These are phyloP conservation scores for Aspergillus sp. DNA, from an alignment of 2,329 filamentous ascomycete genomes.

Conservation along the genomic window DNA sequence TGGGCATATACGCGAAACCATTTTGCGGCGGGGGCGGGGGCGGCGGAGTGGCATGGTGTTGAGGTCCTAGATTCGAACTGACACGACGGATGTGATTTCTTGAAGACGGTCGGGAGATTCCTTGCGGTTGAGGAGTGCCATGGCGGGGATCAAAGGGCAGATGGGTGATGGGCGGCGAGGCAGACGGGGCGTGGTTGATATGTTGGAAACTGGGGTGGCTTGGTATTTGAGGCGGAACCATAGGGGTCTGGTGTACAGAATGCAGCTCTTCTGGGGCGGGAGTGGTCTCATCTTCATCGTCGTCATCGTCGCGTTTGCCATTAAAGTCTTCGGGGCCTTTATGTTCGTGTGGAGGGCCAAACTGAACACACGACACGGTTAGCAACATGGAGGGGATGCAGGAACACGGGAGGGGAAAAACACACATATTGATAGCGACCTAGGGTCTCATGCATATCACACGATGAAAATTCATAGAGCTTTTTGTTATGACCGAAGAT, in stretches of 20 bases:
- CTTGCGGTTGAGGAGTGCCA: conserved; percentile 75
- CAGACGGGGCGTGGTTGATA: conserved; percentile 78
- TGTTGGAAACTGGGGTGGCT: conserved; percentile 68
- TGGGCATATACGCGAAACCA: conserved; percentile 78
- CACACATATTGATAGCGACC: conserved; percentile 85
- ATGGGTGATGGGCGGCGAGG: conserved; percentile 82
- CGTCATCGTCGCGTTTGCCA: conserved; percentile 67
- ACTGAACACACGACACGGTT: conserved; percentile 51
- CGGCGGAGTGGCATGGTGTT: conserved; percentile 55
- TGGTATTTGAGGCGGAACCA: conserved; percentile 68
- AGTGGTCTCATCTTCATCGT: conserved; percentile 73
- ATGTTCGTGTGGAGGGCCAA: conserved; percentile 89
- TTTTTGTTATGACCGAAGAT: conserved; percentile 99
- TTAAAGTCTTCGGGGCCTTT: conserved; percentile 92
- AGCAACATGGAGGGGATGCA: conserved; percentile 4
- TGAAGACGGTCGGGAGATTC: conserved; percentile 71
- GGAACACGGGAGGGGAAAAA: conserved; percentile 19
- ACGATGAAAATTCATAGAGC: conserved; percentile 93
- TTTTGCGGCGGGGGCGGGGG: conserved; percentile 55
- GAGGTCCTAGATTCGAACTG: conserved; percentile 68
- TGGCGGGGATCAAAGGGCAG: conserved; percentile 67
- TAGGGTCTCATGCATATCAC: conserved; percentile 87
- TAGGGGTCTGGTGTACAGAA: conserved; percentile 47
- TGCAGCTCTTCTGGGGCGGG: conserved; percentile 64
- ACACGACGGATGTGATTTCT: conserved; percentile 73